Conservation (phyloP, 306 rosid species). For the Quercus engelmannii region DNA sequence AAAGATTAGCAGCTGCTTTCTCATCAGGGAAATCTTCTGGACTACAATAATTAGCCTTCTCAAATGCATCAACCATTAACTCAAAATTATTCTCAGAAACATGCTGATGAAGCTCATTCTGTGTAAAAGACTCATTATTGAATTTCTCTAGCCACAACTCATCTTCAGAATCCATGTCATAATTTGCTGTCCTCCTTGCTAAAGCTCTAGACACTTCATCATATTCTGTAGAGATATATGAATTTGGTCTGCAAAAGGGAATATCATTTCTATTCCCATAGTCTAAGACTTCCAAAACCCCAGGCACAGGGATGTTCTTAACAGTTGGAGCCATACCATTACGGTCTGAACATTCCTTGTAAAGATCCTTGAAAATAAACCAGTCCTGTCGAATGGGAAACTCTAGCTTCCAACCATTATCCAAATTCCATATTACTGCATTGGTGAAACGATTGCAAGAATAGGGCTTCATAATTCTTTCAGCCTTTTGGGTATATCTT, state of each 20-base stretch:
- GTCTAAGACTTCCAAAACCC: slow-evolving; percentile 47
- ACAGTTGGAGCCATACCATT: slow-evolving; percentile 31
- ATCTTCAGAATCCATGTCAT: slow-evolving; percentile 86
- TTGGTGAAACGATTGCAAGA: slow-evolving; percentile 54
- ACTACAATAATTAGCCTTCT: slow-evolving; percentile 50
- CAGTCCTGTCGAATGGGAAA: slow-evolving; percentile 55
- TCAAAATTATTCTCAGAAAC: slow-evolving; percentile 60
- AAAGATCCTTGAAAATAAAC: slow-evolving; percentile 62
- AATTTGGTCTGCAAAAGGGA: slow-evolving; percentile 47
- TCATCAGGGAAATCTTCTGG: slow-evolving; percentile 46
- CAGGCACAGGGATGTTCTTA: slow-evolving; percentile 67
- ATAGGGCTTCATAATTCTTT: slow-evolving; percentile 49
- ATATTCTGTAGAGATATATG: slow-evolving; percentile 44
- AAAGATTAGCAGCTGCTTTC: slow-evolving; percentile 34
- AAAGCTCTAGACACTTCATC: slow-evolving; percentile 67
- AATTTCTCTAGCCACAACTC: slow-evolving; percentile 65
- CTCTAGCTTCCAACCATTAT: slow-evolving; percentile 68
- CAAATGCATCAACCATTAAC: slow-evolving; percentile 63
- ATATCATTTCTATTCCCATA: slow-evolving; percentile 28
- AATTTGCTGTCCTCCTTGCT: slow-evolving; percentile 46
- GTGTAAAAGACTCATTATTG: slow-evolving; percentile 25
- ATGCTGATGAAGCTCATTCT: slow-evolving; percentile 28
- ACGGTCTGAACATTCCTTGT: slow-evolving; percentile 63
- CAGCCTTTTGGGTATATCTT: slow-evolving; percentile 51
- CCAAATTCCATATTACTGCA: slow-evolving; percentile 39